These are phyloP conservation scores for Flaveria linearis DNA, from an alignment of 129 eudicot genomes.

Conservation along the genomic window DNA sequence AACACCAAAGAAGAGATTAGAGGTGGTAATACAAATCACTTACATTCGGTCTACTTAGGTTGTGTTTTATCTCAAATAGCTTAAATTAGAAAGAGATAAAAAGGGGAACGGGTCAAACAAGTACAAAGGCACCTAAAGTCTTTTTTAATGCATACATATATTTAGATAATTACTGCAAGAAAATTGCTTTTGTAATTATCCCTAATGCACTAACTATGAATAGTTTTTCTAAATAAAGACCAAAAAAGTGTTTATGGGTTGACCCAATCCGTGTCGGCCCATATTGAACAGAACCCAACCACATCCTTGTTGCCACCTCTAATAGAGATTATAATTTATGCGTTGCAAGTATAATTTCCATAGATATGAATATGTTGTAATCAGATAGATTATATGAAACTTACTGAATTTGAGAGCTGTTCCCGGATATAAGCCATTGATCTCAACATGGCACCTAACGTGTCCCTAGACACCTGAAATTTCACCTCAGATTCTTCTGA, in stretches of 20 bases:
- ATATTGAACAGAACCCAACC: background rate
- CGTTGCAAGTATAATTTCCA: background rate
- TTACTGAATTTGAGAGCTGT: constrained; percentile 79
- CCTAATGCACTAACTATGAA: background rate
- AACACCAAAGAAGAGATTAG: background rate
- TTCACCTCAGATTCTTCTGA: constrained; percentile 91
- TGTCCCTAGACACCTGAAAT: constrained; percentile 93
- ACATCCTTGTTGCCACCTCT: constrained; percentile 1
- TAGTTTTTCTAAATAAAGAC: background rate
- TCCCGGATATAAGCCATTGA: constrained; percentile 97
- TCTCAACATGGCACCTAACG: constrained; percentile 97
- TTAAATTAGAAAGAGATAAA: background rate
- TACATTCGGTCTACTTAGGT: background rate
- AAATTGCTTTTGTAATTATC: background rate
- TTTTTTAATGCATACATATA: background rate
- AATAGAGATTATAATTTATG: background rate
- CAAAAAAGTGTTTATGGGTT: background rate
- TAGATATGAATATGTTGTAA: background rate
- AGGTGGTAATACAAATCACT: constrained; percentile 2
- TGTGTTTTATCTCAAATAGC: background rate
- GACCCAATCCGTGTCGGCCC: background rate
- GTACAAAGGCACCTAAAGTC: background rate
- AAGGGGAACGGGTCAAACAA: background rate
- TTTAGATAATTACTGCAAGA: background rate
- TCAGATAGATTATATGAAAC: constrained; percentile 21